Evolutionary conservation across 2,329 filamentous ascomycete species (phyloP), one percentile per base, ranked within the genome.

Genomic region (Stemphylium vesicarium): DNA sequence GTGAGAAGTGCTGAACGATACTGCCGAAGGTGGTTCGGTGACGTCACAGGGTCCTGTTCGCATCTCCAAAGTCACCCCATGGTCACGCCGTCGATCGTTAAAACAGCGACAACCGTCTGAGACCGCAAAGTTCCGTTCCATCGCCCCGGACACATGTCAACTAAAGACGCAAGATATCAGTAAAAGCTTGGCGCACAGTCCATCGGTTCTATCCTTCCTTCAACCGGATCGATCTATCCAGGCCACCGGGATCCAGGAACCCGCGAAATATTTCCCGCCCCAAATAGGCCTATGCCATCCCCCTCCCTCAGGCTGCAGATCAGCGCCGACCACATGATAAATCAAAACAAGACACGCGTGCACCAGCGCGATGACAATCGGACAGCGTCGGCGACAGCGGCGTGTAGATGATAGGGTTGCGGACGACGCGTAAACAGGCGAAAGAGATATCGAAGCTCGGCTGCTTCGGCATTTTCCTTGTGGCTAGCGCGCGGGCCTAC

Each of bases 191-290:
- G 12, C 16, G 48, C 48, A 51, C 48, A 16, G 40, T n/a, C 48
- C 40, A 31, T 33, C 48, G 48, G 48, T 44, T 50, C 35, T 20
- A 44, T 37, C 20, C 39, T 38, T 50, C 51, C 46, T 36, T 24
- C 9, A 18, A n/a, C 12, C 46, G 44, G 50, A 38, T 54, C 40
- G 24, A 54, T 54, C 46, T 48, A 50, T 50, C 51, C 51, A 54
- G n/a, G 24, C 32, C 26, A 24, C 39, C 32, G 46, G 45, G 39
- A 29, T 50, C 7, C 39, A 43, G 45, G 43, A 31, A 33, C 38
- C 51, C 39, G 45, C 33, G 10, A 38, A 31, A 9, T 32, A 44
- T 33, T 50, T 38, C 24, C 47, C 44, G 35, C 32, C 15, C 3
- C 10, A 32, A 18, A 33, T 36, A 50, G 29, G 36, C 36, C 18